Evolutionary conservation across 2,329 filamentous ascomycete species (phyloP).

Genomic region (Trichoderma guizhouense): DNA sequence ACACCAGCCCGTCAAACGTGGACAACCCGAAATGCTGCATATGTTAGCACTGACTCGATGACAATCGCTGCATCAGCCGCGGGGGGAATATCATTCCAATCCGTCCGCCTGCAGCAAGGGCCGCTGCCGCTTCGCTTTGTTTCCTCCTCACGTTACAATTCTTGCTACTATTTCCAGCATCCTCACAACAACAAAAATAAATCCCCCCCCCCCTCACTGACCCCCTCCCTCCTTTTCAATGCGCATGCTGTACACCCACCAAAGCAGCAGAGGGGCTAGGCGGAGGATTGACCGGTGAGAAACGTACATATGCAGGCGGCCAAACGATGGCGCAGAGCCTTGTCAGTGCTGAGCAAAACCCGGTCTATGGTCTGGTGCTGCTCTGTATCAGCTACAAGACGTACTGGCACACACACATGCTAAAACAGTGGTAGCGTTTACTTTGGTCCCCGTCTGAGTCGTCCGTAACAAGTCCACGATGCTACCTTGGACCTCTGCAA

Average conservation of each 20-base stretch:
- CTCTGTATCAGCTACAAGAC: neutral
- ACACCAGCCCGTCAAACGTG: neutral
- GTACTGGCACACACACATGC: neutral
- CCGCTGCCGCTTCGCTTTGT: neutral
- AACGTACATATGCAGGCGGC: slow-evolving; percentile 1
- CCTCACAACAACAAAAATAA: neutral
- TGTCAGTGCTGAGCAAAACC: neutral
- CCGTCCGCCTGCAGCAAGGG: neutral
- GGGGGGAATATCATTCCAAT: neutral
- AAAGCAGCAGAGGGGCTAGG: neutral
- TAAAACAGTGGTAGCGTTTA: neutral
- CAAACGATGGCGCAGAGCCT: neutral
- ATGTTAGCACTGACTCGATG: neutral
- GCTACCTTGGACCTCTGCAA: neutral
- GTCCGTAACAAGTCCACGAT: neutral
- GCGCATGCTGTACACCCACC: slow-evolving; percentile 1
- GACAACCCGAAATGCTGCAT: neutral
- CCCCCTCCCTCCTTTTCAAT: neutral
- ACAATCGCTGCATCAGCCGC: neutral
- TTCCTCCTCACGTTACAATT: neutral
- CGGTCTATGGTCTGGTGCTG: neutral
- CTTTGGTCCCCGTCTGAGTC: neutral
- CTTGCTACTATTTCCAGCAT: neutral
- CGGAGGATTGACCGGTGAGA: slow-evolving; percentile 3
- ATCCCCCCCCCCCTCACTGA: neutral